phyloP scores from a whole-genome alignment of 225 moss, liverwort and hornwort species.

The Anthoceros angustus region DNA sequence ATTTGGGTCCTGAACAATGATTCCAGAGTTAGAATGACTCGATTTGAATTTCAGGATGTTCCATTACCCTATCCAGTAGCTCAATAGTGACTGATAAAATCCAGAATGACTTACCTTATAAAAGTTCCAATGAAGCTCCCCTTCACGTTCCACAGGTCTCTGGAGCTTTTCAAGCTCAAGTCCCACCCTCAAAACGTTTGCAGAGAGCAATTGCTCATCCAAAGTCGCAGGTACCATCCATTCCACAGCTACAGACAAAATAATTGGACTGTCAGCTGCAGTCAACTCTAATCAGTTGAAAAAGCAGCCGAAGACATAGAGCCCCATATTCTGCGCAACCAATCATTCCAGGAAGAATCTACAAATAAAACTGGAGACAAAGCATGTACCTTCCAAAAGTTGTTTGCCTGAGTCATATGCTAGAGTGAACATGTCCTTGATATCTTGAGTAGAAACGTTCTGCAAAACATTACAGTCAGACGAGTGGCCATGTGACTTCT shows the following conservation, averaged over 20 bases:
- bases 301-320: no score
- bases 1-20: constrained; percentile 30
- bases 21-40: background rate
- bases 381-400: constrained; percentile 27
- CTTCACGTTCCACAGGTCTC: constrained; percentile 27
- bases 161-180: constrained; percentile 57
- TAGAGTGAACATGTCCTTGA: constrained; percentile 39
- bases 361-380: background rate
- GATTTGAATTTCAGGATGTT: background rate
- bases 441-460: constrained; percentile 40
- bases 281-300: no score
- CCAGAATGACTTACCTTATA: constrained; percentile 24
- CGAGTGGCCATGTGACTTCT: background rate
- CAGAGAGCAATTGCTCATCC: constrained; percentile 46
- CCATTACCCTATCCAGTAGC: background rate
- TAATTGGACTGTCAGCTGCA: no score
- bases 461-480: constrained; percentile 9
- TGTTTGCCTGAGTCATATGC: constrained; percentile 68
- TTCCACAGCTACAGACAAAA: constrained; percentile 26
- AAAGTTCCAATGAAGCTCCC: constrained; percentile 18
- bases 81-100: background rate
- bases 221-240: constrained; percentile 51
- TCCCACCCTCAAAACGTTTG: constrained; percentile 67
- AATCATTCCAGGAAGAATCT: background rate
- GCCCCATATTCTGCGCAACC: background rate